phyloP scores from a whole-genome alignment of 495 filamentous ascomycete species.

The Talaromyces thailandensis region DNA sequence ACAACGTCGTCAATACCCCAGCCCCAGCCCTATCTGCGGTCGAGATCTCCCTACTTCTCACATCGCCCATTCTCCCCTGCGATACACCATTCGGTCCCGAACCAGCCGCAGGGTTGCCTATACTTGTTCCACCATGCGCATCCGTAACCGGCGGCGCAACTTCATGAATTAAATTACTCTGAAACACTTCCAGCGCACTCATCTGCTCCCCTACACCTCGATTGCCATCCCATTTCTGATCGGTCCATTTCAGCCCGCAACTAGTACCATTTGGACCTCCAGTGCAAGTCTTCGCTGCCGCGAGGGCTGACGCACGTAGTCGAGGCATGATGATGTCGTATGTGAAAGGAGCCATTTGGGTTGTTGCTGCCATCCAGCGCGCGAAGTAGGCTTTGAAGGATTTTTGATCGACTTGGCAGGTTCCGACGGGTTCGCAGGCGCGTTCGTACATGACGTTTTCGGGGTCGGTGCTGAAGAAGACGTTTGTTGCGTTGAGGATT shows the following conservation, averaged over 20 bases:
- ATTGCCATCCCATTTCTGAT: constrained; percentile 41
- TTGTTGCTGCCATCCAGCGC: constrained; percentile 68
- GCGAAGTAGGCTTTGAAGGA: constrained; percentile 83
- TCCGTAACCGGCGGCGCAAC: constrained; percentile 51
- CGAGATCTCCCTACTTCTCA: constrained; percentile 26
- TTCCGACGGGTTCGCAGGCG: constrained; percentile 47
- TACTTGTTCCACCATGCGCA: constrained; percentile 64
- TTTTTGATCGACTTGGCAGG: constrained; percentile 66
- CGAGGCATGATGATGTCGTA: constrained; percentile 51
- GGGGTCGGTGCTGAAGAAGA: constrained; percentile 44
- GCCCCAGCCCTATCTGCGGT: constrained; percentile 53
- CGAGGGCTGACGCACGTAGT: constrained; percentile 54
- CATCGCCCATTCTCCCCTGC: neutral
- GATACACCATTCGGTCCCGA: constrained; percentile 13
- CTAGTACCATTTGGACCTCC: constrained; percentile 42
- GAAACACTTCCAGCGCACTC: constrained; percentile 59
- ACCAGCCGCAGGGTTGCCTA: constrained; percentile 62
- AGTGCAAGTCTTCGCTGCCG: constrained; percentile 62
- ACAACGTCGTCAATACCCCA: constrained; percentile 53
- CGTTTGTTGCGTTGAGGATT: constrained; percentile 47
- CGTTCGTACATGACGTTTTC: constrained; percentile 55
- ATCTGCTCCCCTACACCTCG: constrained; percentile 64
- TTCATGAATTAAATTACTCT: constrained; percentile 45
- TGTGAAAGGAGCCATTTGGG: constrained; percentile 63
- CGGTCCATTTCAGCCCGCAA: constrained; percentile 62